Conservation (phyloP, 2,329 filamentous ascomycete species). For the Zelopaecilomyces penicillatus region DNA sequence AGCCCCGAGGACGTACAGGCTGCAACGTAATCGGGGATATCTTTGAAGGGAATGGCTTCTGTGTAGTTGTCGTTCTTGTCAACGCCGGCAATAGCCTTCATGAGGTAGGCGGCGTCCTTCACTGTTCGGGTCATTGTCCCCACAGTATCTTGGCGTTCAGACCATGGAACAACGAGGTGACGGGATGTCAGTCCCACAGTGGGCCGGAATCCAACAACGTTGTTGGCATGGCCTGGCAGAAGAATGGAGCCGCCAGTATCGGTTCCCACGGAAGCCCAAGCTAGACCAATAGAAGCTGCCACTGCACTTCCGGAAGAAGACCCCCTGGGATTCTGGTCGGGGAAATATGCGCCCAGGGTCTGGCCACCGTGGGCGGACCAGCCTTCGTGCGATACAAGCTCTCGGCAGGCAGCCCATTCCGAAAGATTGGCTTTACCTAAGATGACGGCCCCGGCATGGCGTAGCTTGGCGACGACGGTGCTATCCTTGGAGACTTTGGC, state of each 20-base stretch:
- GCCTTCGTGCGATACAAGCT: slow-evolving; percentile 46
- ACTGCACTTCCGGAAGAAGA: slow-evolving; percentile 56
- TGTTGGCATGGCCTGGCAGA: slow-evolving; percentile 44
- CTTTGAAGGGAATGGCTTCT: slow-evolving; percentile 40
- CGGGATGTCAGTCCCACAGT: slow-evolving; percentile 58
- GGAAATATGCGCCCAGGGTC: slow-evolving; percentile 50
- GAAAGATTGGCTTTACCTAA: slow-evolving; percentile 56
- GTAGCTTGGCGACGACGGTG: slow-evolving; percentile 48
- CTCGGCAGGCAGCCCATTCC: slow-evolving; percentile 54
- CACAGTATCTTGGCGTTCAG: slow-evolving; percentile 55
- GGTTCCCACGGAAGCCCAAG: slow-evolving; percentile 49
- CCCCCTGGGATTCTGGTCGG: slow-evolving; percentile 51
- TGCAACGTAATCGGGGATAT: slow-evolving; percentile 50
- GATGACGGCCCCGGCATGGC: slow-evolving; percentile 51
- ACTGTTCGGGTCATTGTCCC: slow-evolving; percentile 59
- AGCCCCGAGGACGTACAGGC: slow-evolving; percentile 47
- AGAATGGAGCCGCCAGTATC: slow-evolving; percentile 51
- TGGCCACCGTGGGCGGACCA: slow-evolving; percentile 59
- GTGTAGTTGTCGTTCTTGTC: slow-evolving; percentile 59
- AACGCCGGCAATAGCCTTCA: slow-evolving; percentile 54
- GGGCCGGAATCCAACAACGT: slow-evolving; percentile 60
- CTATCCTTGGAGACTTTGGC: slow-evolving; percentile 34
- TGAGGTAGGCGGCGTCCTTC: slow-evolving; percentile 53
- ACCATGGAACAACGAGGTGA: slow-evolving; percentile 57
- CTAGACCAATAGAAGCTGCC: slow-evolving; percentile 48